Evolutionary conservation across 352 stramenopile genomes (phyloP), one percentile per base, ranked within the genome.

Genomic region (Blastocystis sp.): DNA sequence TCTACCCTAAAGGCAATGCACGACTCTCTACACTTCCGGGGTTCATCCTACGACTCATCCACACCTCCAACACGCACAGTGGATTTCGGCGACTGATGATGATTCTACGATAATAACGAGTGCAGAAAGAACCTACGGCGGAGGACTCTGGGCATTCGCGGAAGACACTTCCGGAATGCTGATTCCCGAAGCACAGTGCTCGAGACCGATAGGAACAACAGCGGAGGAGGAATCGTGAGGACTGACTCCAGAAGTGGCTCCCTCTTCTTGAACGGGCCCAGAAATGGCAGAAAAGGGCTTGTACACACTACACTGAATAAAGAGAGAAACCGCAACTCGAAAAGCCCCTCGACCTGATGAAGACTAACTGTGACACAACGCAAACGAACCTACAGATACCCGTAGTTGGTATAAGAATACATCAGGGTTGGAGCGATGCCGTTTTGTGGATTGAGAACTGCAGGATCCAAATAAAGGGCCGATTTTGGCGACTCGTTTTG

Each of bases 31-130:
- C 74, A 70, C 74, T 84, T 68, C 74, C 74, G n/a, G 74, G 74
- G 1, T 21, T 66, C 74, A 84, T 84, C 42, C 74, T 84, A 84
- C 52, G 10, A 52, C 54, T 84, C 3, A 84, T 71, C 57, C 57
- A 10, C 21, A 42, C 40, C 34, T 69, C n/a, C 21, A 2, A 3
- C 6, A 34, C 4, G 0, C 57, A 84, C 74, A 84, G 17, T 42
- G 74, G 74, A 68, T 84, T 84, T 19, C 74, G 52, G 6, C 48
- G 48, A 14, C 6, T 57, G 48, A 57, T 14, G 6, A 57, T 57
- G 6, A 14, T 57, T 0, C 48, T 57, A 57, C 0, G 6, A 14
- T 57, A 34, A 57, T 57, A 14, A 57, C 14, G 6, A 7, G 48
- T 17, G 0, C 14, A 57, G 6, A 17, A 57, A 57, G 14, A 7